Evolutionary conservation across 2,329 filamentous ascomycete species (phyloP).

Genomic region (Microcyclospora pomicola): DNA sequence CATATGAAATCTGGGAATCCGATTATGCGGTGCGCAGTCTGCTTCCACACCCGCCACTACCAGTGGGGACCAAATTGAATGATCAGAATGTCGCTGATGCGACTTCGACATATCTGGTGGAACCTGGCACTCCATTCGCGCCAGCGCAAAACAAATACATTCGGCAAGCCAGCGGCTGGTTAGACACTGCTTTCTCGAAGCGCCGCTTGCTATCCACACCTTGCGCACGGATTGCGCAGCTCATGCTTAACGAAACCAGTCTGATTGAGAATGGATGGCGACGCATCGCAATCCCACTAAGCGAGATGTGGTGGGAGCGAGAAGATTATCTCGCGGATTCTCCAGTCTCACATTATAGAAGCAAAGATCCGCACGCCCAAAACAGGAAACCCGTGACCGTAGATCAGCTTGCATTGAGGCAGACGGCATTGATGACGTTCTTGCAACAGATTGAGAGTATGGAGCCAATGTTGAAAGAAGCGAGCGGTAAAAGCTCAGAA

Average conservation of each 20-base stretch:
- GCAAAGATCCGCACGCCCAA: conserved; percentile 11
- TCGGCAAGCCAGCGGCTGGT: conserved; percentile 71
- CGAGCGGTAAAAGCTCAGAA: conserved; percentile 73
- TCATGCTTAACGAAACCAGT: conserved; percentile 62
- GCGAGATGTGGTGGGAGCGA: conserved; percentile 75
- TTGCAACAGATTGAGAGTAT: conserved; percentile 74
- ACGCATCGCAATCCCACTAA: conserved; percentile 73
- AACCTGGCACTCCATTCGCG: conserved; percentile 68
- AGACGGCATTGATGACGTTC: conserved; percentile 67
- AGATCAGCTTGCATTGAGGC: conserved; percentile 57
- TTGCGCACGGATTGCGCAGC: conserved; percentile 62
- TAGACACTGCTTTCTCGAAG: conserved; percentile 58
- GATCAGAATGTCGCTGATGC: conserved; percentile 50
- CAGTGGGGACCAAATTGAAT: conserved; percentile 39
- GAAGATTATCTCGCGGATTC: conserved; percentile 30
- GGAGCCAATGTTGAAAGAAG: conserved; percentile 68
- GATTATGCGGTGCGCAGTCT: conserved; percentile 76
- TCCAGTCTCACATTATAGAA: conserved; percentile 9
- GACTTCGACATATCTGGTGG: conserved; percentile 71
- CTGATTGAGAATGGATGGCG: conserved; percentile 57
- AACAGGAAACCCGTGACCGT: conserved; percentile 8
- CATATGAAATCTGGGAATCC: conserved; percentile 78
- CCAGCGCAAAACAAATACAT: conserved; percentile 70
- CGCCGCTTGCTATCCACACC: conserved; percentile 60
- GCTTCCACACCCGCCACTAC: conserved; percentile 57